Evolutionary conservation across 73 alveolate species (phyloP), one percentile per base, ranked within the genome.

Genomic region (Tetrahymena thermophila): DNA sequence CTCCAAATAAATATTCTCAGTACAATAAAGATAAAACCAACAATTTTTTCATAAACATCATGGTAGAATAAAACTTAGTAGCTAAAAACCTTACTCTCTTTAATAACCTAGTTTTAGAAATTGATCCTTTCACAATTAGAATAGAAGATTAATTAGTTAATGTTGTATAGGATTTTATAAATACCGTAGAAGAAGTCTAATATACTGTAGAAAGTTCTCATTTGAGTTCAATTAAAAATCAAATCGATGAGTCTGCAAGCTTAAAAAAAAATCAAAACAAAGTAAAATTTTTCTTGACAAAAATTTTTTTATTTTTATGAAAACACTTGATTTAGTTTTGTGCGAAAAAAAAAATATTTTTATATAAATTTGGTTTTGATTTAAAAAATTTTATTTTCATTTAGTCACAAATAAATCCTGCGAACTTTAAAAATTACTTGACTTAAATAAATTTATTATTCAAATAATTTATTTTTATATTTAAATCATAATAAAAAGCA

Each of bases 101-200:
- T 56, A 38, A 94, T 31, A 94, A 94, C 34, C 15, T 94, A 35
- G 93, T 85, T 31, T 43, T 94, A 6, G 96, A 94, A 94, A 11
- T 94, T 31, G 94, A 94, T 85, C 96, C 96, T 8, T 94, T 94
- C 93, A 89, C 85, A n/a, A 14, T 94, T 8, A 94, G 56, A 94
- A 40, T 94, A 38, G 96, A 94, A 40, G 44, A 94, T n/a, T 31
- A 85, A 34, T 94, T 94, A 1, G 31, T 94, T n/a, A 94, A 38
- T 84, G 34, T 35, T 16, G 10, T 85, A 6, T 31, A 38, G 4
- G 94, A 85, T 10, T 94, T 94, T 85, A 31, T 42, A 38, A 85
- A 44, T 84, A 71, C 96, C 1, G 43, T 94, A 71, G 89, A 71
- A 71, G 89, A 71, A 13, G 37, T 31, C 9, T 3, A 31, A 71